These are phyloP conservation scores for Wickerhamiella allomyrinae DNA, from an alignment of 805 yeast genomes.

Conservation along the genomic window DNA sequence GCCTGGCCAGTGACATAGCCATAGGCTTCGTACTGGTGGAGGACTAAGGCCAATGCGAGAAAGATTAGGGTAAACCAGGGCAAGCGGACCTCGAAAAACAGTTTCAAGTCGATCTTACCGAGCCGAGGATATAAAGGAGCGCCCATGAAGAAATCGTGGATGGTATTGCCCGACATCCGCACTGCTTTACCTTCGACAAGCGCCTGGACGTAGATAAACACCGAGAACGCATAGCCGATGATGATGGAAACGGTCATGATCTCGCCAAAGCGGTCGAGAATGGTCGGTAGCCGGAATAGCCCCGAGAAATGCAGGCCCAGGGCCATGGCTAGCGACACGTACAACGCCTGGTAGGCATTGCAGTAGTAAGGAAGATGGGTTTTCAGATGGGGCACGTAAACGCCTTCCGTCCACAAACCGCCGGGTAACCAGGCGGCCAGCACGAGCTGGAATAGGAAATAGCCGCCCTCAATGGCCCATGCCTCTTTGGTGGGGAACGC, in stretches of 20 bases:
- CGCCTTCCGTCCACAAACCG: conserved; percentile 78
- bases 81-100: conserved; percentile 93
- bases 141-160: conserved; percentile 93
- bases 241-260: conserved; percentile 85
- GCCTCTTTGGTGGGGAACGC: conserved; percentile 36
- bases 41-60: conserved; percentile 55
- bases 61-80: conserved; percentile 91
- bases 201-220: conserved; percentile 57
- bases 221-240: conserved; percentile 57
- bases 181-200: conserved; percentile 60
- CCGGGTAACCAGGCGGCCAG: conserved; percentile 85
- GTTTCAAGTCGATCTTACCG: conserved; percentile 83
- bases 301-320: conserved; percentile 58
- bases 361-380: conserved; percentile 83
- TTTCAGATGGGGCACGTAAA: conserved; percentile 71
- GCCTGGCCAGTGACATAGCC: conserved; percentile 74
- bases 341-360: conserved; percentile 79
- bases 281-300: conserved; percentile 54
- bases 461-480: conserved; percentile 58
- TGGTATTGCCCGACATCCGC: conserved; percentile 77
- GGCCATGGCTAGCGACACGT: conserved; percentile 46
- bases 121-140: conserved; percentile 93
- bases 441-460: conserved; percentile 50
- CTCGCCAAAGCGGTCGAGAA: conserved; percentile 74
- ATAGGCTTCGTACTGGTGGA: conserved; percentile 67